A percentile compares a stretch with the other conserved stretches of the same genome.
These are phyloP conservation scores for Aspergillus nomiae DNA, from an alignment of 2,329 filamentous ascomycete genomes.

Conservation along the genomic window DNA sequence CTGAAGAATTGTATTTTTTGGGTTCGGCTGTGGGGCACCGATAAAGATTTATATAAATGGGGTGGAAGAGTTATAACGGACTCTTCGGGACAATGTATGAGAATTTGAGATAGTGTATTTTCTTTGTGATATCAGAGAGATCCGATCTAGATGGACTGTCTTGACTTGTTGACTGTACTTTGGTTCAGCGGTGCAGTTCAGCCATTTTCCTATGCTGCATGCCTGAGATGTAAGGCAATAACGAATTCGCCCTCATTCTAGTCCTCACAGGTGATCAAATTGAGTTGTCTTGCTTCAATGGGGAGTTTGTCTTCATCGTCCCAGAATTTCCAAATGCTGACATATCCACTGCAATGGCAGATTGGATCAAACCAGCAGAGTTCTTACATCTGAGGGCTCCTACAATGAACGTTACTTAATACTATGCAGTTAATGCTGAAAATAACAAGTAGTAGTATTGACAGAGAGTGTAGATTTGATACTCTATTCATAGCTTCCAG, in stretches of 20 bases:
- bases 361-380: neutral
- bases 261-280: neutral
- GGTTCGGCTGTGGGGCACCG: neutral
- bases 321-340: too few species aligned
- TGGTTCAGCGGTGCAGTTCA: neutral
- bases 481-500: conserved; percentile 12
- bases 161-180: neutral
- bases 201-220: neutral
- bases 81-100: neutral
- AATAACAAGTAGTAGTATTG: neutral
- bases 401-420: conserved; percentile 1
- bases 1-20: neutral
- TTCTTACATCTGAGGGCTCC: neutral
- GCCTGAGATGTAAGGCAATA: neutral
- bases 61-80: neutral
- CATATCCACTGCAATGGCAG: neutral
- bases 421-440: neutral
- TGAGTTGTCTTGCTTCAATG: neutral
- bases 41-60: neutral
- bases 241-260: neutral
- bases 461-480: conserved; percentile 20
- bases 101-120: neutral
- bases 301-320: too few species aligned
- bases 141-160: neutral
- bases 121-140: neutral